A percentile compares a stretch with the other conserved stretches of the same genome.
phyloP scores from a whole-genome alignment of 805 yeast genomes.

The Pichia exigua region DNA sequence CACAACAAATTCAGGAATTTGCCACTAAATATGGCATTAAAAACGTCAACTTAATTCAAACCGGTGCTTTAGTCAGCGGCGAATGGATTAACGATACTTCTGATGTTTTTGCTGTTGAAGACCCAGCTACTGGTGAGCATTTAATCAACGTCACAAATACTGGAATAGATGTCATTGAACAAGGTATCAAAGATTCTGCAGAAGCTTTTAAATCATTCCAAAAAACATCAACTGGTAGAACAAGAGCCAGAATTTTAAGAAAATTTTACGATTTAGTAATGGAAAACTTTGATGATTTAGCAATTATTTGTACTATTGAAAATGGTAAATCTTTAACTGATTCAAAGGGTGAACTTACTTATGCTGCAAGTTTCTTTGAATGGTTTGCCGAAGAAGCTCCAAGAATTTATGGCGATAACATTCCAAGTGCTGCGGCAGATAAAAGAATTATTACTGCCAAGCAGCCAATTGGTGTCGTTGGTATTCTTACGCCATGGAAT shows the following conservation, averaged over 20 bases:
- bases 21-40: conserved; percentile 30
- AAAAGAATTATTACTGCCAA: conserved; percentile 60
- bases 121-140: conserved; percentile 62
- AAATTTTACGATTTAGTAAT: conserved; percentile 67
- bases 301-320: conserved; percentile 64
- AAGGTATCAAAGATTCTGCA: conserved; percentile 62
- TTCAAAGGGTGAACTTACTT: conserved; percentile 59
- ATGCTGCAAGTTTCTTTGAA: conserved; percentile 62
- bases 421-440: conserved; percentile 45
- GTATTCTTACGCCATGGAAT: conserved; percentile 81
- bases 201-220: conserved; percentile 59
- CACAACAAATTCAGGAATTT: conserved; percentile 19
- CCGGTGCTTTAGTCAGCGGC: conserved; percentile 66
- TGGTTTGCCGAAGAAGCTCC: conserved; percentile 80
- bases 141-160: conserved; percentile 51
- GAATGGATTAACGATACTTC: conserved; percentile 48
- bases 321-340: conserved; percentile 68
- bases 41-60: conserved; percentile 44
- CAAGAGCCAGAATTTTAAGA: conserved; percentile 46
- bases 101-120: conserved; percentile 52
- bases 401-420: conserved; percentile 66
- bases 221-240: conserved; percentile 44
- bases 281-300: conserved; percentile 52
- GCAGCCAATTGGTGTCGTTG: conserved; percentile 78
- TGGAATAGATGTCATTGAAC: conserved; percentile 37